Evolutionary conservation across 371 early-diverging fungal genomes (phyloP).

Genomic region (Apophysomyces elegans): DNA sequence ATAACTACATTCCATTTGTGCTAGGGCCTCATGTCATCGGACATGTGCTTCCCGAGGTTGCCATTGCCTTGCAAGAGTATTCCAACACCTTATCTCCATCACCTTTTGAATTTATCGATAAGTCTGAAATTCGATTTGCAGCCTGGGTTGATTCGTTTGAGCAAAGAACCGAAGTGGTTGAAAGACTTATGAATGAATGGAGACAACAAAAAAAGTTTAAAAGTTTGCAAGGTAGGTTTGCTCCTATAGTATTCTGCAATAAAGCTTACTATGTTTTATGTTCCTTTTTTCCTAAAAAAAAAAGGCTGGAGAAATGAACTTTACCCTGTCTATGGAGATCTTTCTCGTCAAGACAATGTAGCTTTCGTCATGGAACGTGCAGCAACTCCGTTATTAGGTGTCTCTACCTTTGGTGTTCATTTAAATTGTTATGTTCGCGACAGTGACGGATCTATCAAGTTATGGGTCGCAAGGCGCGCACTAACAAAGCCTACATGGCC

Average conservation of each 20-base stretch:
- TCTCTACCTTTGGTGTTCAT: conserved; percentile 82
- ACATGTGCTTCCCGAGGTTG: conserved; percentile 35
- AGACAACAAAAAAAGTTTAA: conserved; percentile 32
- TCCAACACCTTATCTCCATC: conserved; percentile 16
- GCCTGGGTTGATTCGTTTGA: conserved; percentile 36
- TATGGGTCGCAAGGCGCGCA: conserved; percentile 90
- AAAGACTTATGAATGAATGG: conserved; percentile 48
- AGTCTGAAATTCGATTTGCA: conserved; percentile 29
- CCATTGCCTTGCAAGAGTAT: conserved; percentile 34
- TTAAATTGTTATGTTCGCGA: conserved; percentile 72
- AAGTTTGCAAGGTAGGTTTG: conserved; percentile 29
- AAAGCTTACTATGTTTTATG: background rate
- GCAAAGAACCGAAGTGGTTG: conserved; percentile 39
- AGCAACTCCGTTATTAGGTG: conserved; percentile 77
- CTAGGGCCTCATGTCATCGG: conserved; percentile 42
- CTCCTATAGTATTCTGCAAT: too few relatives aligned
- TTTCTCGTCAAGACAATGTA: conserved; percentile 38
- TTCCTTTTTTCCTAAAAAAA: background rate
- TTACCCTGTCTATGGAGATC: conserved; percentile 76
- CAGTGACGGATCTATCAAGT: conserved; percentile 50
- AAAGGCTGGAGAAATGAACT: conserved; percentile 66
- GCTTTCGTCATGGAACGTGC: conserved; percentile 83
- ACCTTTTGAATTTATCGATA: conserved; percentile 40
- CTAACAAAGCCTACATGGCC: conserved; percentile 87
- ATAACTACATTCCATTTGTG: conserved; percentile 31